Evolutionary conservation across 2,329 filamentous ascomycete genomes (phyloP), one percentile per base, ranked within the genome.

Genomic region (Orbilia quercus): DNA sequence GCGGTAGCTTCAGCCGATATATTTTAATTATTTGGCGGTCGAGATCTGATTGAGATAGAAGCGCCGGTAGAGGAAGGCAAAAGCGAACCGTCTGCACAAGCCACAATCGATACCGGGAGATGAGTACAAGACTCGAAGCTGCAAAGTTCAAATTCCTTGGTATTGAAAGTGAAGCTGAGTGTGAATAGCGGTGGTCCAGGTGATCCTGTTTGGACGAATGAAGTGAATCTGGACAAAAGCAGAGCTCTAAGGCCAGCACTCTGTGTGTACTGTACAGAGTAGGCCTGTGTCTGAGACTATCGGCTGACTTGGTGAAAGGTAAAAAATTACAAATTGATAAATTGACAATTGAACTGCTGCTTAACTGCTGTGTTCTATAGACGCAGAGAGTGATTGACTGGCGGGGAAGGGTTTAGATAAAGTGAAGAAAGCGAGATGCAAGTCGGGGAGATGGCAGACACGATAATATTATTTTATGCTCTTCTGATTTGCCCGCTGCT

Each of bases 281-380:
- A 53, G 7, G 50, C 7, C 18, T 51, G 18, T 28, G 23, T 31
- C 47, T 16, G 36, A 36, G 36, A 59, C 34, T 51, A 54, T 58
- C 51, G 66, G 58, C 58, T 64, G 66, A 72, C 66, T 51, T 38
- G 58, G 44, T 38, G 65, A 57, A 63, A 58, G 66, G 57, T 58
- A 70, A 66, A 51, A 47, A 6, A 42, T 25, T 20, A 23, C 38
- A n/a, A 6, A 6, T 34, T 12, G 6, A 6, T 34, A 12, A 6
- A 6, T 6, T 12, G 7, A n/a, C 31, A 28, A 4, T 22, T 20
- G 45, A 22, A 23, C 7, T 22, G 45, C 2, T 51, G 22, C n/a
- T n/a, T n/a, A n/a, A n/a, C n/a, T n/a, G n/a, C n/a, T n/a, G n/a
- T n/a, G n/a, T n/a, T n/a, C n/a, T n/a, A n/a, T n/a, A n/a, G n/a